Conservation (phyloP, 1,284 basidiomycete genomes). For the Sanghuangporus sanghuang region DNA sequence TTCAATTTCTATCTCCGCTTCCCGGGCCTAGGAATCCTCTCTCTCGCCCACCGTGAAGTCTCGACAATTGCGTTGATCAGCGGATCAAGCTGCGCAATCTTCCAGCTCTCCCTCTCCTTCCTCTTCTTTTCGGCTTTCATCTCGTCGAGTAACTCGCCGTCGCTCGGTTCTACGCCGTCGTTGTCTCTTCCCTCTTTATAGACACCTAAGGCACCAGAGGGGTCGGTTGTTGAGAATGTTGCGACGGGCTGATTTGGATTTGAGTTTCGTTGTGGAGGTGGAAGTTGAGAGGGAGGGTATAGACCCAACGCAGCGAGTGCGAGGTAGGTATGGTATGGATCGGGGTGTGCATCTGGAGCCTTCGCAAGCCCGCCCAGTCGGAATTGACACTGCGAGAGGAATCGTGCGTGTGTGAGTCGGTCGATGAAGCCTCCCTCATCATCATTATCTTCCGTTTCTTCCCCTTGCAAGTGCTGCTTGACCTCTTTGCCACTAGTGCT, state of each 20-base stretch:
- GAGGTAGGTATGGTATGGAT: slow-evolving; percentile 90
- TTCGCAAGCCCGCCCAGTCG: slow-evolving; percentile 84
- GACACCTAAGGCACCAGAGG: too few species aligned
- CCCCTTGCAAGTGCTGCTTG: background rate
- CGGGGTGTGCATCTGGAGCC: slow-evolving; percentile 63
- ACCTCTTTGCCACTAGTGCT: background rate
- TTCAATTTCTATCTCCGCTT: too few species aligned
- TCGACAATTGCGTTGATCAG: slow-evolving; percentile 63
- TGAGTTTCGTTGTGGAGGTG: background rate
- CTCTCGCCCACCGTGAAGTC: slow-evolving; percentile 60
- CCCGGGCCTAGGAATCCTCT: background rate
- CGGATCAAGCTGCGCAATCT: slow-evolving; percentile 55
- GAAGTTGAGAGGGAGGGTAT: slow-evolving; percentile 36
- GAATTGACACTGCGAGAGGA: slow-evolving; percentile 74
- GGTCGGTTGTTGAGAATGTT: too few species aligned
- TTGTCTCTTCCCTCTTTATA: too few species aligned
- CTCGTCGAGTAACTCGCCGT: background rate
- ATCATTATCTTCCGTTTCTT: background rate
- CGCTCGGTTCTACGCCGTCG: too few species aligned
- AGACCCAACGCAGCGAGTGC: slow-evolving; percentile 77
- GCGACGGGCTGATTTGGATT: background rate
- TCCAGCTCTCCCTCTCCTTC: slow-evolving; percentile 39
- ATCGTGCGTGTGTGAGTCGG: slow-evolving; percentile 47
- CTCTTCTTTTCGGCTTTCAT: slow-evolving; percentile 21
- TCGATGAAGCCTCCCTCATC: slow-evolving; percentile 45